Percentiles rank a stretch among this genome's conserved stretches.
Evolutionary conservation across 1,284 basidiomycete species (phyloP).

Genomic region (Phellinidium pouzarii): DNA sequence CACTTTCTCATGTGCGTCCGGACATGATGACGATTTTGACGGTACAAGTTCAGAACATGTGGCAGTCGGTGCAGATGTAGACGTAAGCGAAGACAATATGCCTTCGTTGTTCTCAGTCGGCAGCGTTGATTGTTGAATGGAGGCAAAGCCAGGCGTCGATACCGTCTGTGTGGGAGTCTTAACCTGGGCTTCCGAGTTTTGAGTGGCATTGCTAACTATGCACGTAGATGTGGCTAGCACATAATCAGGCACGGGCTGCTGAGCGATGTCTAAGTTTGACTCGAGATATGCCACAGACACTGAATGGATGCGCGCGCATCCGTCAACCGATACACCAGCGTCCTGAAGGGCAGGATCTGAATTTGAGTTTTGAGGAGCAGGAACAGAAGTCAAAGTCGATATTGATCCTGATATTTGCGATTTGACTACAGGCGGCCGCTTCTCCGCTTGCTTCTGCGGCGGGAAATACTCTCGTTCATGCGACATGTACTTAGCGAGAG

Average conservation of each 20-base stretch:
- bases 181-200: background rate
- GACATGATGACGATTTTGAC: background rate
- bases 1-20: background rate
- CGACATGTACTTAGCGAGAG: background rate
- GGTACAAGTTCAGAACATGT: background rate
- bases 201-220: background rate
- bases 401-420: background rate
- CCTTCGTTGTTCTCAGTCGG: no score
- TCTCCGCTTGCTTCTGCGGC: background rate
- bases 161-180: background rate
- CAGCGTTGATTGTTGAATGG: no score
- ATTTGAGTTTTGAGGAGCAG: no score
- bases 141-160: no score
- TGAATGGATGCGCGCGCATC: background rate
- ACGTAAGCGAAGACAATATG: no score
- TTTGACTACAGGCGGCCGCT: background rate
- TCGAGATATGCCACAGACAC: background rate
- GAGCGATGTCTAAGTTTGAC: background rate
- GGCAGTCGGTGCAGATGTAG: no score
- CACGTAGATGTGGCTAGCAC: background rate
- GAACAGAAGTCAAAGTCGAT: background rate
- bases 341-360: background rate
- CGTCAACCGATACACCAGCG: background rate
- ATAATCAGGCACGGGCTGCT: background rate
- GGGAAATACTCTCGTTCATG: background rate